A percentile compares a stretch with the other conserved stretches of the same genome.
These are phyloP conservation scores for Prunus dulcis DNA, from an alignment of 306 rosid species.

Conservation along the genomic window DNA sequence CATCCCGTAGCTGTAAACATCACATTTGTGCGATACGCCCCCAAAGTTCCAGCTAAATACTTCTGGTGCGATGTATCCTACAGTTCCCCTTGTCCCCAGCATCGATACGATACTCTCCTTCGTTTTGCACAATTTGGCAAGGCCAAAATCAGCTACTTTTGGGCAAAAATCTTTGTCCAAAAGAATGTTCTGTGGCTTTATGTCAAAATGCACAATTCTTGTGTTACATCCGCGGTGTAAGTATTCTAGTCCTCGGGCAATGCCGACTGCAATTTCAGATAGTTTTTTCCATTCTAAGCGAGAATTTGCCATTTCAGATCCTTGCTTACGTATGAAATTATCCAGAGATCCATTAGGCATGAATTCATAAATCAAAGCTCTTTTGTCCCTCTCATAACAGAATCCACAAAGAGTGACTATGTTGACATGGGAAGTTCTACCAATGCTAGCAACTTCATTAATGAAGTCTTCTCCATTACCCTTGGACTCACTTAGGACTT, in stretches of 20 bases:
- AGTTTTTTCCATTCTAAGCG: constrained; percentile 15
- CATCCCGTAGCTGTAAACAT: constrained; percentile 22
- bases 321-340: constrained; percentile 18
- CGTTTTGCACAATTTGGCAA: background rate
- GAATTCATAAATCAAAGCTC: background rate
- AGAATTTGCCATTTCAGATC: constrained; percentile 7
- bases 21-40: constrained; percentile 14
- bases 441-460: constrained; percentile 44
- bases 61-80: constrained; percentile 18
- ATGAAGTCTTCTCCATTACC: too few species aligned
- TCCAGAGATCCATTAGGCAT: constrained; percentile 46
- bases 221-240: constrained; percentile 35
- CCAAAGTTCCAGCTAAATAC: constrained; percentile 9
- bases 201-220: constrained; percentile 43
- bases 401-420: constrained; percentile 38
- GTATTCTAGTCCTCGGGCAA: constrained; percentile 41
- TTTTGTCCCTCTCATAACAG: constrained; percentile 17
- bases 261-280: constrained; percentile 25
- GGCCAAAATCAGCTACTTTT: constrained; percentile 5
- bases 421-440: constrained; percentile 38
- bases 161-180: constrained; percentile 17
- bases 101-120: constrained; percentile 4
- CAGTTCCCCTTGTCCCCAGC: constrained; percentile 1
- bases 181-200: constrained; percentile 14
- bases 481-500: too few species aligned